These are phyloP conservation scores for Chlamydomonas reinhardtii DNA, from an alignment of 163 green algal genomes.

Conservation along the genomic window DNA sequence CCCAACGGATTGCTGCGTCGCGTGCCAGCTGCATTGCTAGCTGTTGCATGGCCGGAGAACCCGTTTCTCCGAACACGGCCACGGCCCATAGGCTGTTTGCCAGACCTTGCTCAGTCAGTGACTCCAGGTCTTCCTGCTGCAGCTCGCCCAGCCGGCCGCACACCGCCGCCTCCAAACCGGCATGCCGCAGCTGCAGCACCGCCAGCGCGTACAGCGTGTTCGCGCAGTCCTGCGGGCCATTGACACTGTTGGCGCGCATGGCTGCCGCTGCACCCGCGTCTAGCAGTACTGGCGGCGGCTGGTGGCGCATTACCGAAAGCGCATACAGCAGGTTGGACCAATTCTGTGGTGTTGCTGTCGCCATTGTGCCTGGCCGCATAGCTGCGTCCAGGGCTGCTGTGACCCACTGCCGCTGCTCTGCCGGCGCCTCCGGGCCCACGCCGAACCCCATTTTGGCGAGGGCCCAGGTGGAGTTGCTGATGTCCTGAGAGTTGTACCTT, in stretches of 20 bases:
- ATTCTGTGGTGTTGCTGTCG: not conserved
- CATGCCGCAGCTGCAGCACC: not conserved
- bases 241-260: not conserved
- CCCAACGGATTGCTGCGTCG: not conserved
- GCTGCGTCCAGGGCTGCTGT: not conserved
- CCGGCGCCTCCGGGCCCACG: too few species aligned
- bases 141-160: not conserved
- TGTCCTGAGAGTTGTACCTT: not conserved
- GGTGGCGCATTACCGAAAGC: not conserved
- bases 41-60: too few species aligned
- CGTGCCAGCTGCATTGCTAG: not conserved
- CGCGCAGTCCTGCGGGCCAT: not conserved
- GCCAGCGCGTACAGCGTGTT: slow-evolving; percentile 6
- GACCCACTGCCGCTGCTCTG: not conserved
- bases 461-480: not conserved
- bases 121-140: not conserved
- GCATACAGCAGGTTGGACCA: slow-evolving; percentile 13
- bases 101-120: not conserved
- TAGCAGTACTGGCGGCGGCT: not conserved
- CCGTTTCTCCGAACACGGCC: not conserved
- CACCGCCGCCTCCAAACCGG: not conserved
- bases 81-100: not conserved
- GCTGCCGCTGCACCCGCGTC: not conserved
- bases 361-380: not conserved
- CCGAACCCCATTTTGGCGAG: not conserved